phyloP scores from a whole-genome alignment of 306 rosid genomes.

The Lupinus albus region DNA sequence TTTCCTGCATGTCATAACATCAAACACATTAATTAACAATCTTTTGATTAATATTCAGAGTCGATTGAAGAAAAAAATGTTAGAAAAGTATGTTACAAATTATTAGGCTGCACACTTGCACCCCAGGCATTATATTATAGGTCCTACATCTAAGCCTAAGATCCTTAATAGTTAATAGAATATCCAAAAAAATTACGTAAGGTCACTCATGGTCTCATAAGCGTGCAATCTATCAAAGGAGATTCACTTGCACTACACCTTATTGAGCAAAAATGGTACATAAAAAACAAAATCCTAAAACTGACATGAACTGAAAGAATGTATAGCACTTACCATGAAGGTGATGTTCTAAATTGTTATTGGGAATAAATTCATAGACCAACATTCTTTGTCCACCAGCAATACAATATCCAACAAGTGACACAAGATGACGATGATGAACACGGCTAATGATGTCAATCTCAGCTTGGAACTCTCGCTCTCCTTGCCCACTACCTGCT shows the following conservation, averaged over 20 bases:
- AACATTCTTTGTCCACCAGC: conserved; percentile 75
- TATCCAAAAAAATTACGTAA: no score
- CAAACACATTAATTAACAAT: not conserved
- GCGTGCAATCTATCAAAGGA: not conserved
- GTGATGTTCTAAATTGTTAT: conserved; percentile 63
- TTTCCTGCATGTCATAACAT: conserved; percentile 51
- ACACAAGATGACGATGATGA: conserved; percentile 82
- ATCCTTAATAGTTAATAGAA: not conserved
- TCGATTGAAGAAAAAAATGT: not conserved
- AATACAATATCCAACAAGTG: conserved; percentile 78
- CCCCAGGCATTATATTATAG: not conserved
- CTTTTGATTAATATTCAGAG: not conserved
- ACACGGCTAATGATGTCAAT: conserved; percentile 86
- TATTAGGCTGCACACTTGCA: not conserved
- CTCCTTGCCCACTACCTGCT: conserved; percentile 75
- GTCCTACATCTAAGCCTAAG: not conserved
- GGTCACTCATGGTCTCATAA: not conserved
- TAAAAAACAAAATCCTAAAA: not conserved
- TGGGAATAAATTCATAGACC: conserved; percentile 77
- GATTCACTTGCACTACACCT: not conserved
- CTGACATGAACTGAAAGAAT: not conserved
- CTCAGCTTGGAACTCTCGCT: conserved; percentile 84
- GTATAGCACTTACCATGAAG: conserved; percentile 53
- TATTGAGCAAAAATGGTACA: not conserved
- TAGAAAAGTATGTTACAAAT: not conserved